These are phyloP conservation scores for Nakazawaea wickerhamii DNA, from an alignment of 805 yeast species.

Conservation along the genomic window DNA sequence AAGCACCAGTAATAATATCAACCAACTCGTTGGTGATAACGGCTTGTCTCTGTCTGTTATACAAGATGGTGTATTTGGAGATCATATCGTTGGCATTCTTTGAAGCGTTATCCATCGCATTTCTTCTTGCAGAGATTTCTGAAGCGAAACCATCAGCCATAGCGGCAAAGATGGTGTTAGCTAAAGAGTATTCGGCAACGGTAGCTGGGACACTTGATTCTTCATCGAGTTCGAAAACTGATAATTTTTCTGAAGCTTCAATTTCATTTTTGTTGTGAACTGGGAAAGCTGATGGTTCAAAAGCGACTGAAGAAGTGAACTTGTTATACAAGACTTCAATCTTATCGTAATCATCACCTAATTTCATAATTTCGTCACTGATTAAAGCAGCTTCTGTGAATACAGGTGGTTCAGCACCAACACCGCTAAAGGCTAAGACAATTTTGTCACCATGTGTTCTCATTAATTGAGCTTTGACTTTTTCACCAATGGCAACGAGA, in stretches of 20 bases:
- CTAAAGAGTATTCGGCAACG: constrained; percentile 76
- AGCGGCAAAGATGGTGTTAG: constrained; percentile 85
- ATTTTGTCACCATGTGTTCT: constrained; percentile 73
- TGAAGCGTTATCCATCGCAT: constrained; percentile 99
- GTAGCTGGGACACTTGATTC: constrained; percentile 64
- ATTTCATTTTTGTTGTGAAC: constrained; percentile 68
- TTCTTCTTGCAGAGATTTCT: constrained; percentile 97
- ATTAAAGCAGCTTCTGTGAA: constrained; percentile 86
- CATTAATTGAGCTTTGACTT: constrained; percentile 79
- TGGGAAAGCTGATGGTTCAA: constrained; percentile 71
- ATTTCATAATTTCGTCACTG: constrained; percentile 72
- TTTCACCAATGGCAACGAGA: constrained; percentile 89
- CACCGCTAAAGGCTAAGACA: constrained; percentile 77
- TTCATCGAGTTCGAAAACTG: constrained; percentile 75
- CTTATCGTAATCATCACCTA: constrained; percentile 66
- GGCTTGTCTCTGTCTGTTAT: constrained; percentile 99
- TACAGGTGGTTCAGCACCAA: constrained; percentile 96
- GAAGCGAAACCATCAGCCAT: constrained; percentile 98
- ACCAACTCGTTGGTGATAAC: constrained; percentile 99
- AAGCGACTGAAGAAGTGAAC: constrained; percentile 82
- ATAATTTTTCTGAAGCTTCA: constrained; percentile 78
- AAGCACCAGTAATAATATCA: constrained; percentile 99
- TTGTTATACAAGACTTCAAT: constrained; percentile 82
- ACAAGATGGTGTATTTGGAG: constrained; percentile 89
- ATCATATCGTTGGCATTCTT: constrained; percentile 99